Percentiles rank a stretch among this genome's conserved stretches.
These are phyloP conservation scores for Phialophora macrospora DNA, from an alignment of 2,329 filamentous ascomycete genomes.

Conservation along the genomic window DNA sequence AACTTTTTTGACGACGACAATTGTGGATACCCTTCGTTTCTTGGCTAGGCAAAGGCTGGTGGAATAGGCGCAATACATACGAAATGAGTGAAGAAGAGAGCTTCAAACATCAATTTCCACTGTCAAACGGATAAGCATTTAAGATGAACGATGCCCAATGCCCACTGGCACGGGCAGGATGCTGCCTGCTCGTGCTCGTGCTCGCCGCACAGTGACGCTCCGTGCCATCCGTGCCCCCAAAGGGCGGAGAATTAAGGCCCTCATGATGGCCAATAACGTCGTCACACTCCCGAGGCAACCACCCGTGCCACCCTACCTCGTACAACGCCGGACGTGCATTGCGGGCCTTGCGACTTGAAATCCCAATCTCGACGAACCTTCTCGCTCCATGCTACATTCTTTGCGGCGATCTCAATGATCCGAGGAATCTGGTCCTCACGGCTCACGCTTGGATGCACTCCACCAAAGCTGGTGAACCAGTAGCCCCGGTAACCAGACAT, in stretches of 20 bases:
- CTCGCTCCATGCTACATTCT: too few relatives aligned
- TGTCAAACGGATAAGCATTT: not conserved
- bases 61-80: not conserved
- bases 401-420: too few relatives aligned
- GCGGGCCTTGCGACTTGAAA: too few relatives aligned
- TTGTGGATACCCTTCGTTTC: constrained; percentile 27
- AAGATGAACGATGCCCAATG: not conserved
- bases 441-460: not conserved
- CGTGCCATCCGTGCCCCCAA: not conserved
- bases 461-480: not conserved
- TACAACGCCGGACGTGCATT: too few relatives aligned
- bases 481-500: not conserved
- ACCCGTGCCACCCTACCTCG: too few relatives aligned
- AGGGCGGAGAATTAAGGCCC: not conserved
- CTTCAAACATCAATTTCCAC: not conserved
- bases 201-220: not conserved
- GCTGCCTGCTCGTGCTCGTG: not conserved
- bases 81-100: not conserved
- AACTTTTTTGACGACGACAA: constrained; percentile 26
- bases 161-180: not conserved
- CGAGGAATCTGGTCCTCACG: too few relatives aligned
- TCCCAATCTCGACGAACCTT: too few relatives aligned
- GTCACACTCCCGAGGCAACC: not conserved
- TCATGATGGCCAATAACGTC: not conserved
- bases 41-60: constrained; percentile 1